Evolutionary conservation across 2,329 filamentous ascomycete genomes (phyloP), one percentile per base, ranked within the genome.

Genomic region (Fusarium sp.): DNA sequence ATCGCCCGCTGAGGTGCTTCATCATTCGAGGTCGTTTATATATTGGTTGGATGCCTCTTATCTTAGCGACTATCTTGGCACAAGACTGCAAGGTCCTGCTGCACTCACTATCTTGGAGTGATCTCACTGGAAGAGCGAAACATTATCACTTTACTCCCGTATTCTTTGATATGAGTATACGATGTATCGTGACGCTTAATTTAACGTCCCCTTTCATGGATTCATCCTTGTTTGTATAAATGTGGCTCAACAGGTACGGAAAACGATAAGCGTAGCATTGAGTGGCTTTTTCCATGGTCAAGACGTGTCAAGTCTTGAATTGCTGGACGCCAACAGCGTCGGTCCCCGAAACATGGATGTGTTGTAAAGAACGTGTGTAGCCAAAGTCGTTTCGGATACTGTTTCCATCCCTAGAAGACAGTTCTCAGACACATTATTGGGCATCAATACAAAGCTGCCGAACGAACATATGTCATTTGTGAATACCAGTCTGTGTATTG

Each of bases 121-220:
- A 37, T 37, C 25, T 28, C 41, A 23, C 19, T 25, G 21, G 41
- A 25, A 18, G 41, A 43, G 6, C 41, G 6, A 21, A 4, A 18
- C 18, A 55, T 12, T 21, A 21, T 31, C 19, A 11, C 34, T 8
- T 26, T 25, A 23, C 23, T 16, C 23, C 18, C 6, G 21, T 16
- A 25, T 42, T 31, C 26, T 45, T 18, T 30, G 26, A 19, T 25
- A 31, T 23, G 25, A 39, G 34, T 41, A 19, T n/a, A n/a, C 34
- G 30, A 31, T 45, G 19, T 34, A 45, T 44, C 59, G 50, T 48
- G 14, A 42, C 19, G 21, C 45, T 64, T 64, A 64, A 58, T 50
- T 58, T 58, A 28, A 64, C 52, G n/a, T 64, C 43, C 34, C 59
- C 61, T 64, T 37, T 50, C 39, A 50, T 41, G 44, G 37, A 51